Percentiles rank a stretch among this genome's conserved stretches.
Conservation (phyloP, 208 protist species). For the Leptomonas pyrrhocoris region DNA sequence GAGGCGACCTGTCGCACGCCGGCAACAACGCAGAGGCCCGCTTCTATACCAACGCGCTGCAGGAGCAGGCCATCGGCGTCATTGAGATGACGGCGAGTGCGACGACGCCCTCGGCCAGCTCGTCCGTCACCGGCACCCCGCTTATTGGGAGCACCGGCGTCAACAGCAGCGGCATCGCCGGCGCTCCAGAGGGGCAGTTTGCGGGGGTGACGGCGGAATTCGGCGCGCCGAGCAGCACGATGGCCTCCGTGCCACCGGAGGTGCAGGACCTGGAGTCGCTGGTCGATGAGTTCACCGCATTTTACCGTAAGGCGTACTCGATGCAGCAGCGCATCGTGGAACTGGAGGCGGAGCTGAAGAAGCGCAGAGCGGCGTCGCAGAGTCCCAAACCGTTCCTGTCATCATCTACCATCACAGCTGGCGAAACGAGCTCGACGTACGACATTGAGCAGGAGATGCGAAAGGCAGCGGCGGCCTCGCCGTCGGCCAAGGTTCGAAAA, state of each 20-base stretch:
- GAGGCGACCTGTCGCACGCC: background rate
- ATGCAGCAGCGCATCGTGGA: slow-evolving; percentile 42
- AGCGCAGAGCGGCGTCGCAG: background rate
- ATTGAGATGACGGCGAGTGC: slow-evolving; percentile 26
- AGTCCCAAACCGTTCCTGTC: background rate
- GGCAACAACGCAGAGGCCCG: slow-evolving; percentile 22
- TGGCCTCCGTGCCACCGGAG: slow-evolving; percentile 44
- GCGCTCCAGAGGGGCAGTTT: background rate
- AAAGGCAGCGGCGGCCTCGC: slow-evolving; percentile 17
- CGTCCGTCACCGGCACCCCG: slow-evolving; percentile 1
- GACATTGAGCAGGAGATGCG: slow-evolving; percentile 20
- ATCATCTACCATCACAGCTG: background rate
- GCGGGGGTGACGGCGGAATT: slow-evolving; percentile 10
- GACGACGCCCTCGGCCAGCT: slow-evolving; percentile 7
- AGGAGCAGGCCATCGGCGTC: slow-evolving; percentile 38
- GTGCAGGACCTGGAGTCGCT: slow-evolving; percentile 73
- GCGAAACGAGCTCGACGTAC: background rate
- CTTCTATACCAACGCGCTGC: slow-evolving; percentile 50
- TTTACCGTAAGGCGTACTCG: slow-evolving; percentile 48
- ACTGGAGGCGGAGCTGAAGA: slow-evolving; percentile 46
- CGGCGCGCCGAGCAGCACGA: background rate
- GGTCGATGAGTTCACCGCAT: slow-evolving; percentile 70
- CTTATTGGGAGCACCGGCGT: background rate
- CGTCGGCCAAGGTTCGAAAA: slow-evolving; percentile 18
- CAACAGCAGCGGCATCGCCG: background rate